Conservation (phyloP, 2,329 filamentous ascomycete genomes). For the Cercospora sojina region DNA sequence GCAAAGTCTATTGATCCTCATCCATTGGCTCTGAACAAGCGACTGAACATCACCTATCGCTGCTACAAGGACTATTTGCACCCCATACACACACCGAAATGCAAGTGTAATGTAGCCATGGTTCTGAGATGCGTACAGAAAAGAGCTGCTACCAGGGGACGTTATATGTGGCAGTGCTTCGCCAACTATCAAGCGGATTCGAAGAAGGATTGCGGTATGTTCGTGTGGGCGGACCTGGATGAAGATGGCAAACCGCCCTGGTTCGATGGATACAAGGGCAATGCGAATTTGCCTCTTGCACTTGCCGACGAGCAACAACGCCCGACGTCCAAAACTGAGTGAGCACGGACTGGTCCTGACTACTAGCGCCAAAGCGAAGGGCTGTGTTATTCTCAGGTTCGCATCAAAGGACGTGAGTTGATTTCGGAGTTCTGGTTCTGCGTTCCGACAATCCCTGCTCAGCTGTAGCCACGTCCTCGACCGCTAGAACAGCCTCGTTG, state of each 20-base stretch:
- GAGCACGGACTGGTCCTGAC: background rate
- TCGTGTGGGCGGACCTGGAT: slow-evolving; percentile 83
- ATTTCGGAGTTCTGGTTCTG: background rate
- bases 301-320: background rate
- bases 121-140: slow-evolving; percentile 76
- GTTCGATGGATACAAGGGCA: slow-evolving; percentile 40
- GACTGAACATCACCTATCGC: slow-evolving; percentile 93
- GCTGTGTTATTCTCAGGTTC: background rate
- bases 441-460: background rate
- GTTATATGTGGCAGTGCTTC: slow-evolving; percentile 95
- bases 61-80: slow-evolving; percentile 77
- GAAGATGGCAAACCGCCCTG: slow-evolving; percentile 79
- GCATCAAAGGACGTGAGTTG: background rate
- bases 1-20: slow-evolving; percentile 78
- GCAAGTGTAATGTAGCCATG: slow-evolving; percentile 68
- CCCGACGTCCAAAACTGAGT: background rate
- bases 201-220: slow-evolving; percentile 67
- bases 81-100: slow-evolving; percentile 74
- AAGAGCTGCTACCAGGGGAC: slow-evolving; percentile 71
- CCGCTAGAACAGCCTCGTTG: background rate
- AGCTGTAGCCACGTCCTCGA: background rate
- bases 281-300: slow-evolving; percentile 31
- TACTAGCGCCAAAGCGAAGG: too few species aligned
- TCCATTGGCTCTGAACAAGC: slow-evolving; percentile 71
- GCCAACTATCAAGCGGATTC: slow-evolving; percentile 65